Conservation (phyloP, 805 yeast genomes). For the Candida hungchunana region DNA sequence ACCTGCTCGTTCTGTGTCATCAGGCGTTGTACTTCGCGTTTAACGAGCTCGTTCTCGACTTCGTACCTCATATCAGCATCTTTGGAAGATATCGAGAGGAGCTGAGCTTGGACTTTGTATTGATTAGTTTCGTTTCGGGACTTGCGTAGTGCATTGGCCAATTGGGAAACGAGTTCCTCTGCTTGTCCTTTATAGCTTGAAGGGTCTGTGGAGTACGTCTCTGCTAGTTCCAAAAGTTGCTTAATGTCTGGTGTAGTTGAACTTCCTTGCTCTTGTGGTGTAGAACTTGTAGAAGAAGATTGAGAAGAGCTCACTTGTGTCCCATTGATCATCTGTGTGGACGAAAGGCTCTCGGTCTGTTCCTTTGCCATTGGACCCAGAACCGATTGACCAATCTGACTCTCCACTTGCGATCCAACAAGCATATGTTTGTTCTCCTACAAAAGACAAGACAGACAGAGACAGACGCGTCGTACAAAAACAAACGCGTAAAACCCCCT, state of each 20-base stretch:
- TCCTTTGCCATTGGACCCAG: too few species aligned
- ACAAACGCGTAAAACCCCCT: too few species aligned
- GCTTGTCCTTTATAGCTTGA: constrained; percentile 5
- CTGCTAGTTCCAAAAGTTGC: not conserved
- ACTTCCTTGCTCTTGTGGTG: too few species aligned
- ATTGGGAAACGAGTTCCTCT: constrained; percentile 15
- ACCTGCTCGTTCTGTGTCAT: constrained; percentile 29
- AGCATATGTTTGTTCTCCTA: too few species aligned
- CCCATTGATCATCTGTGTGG: too few species aligned
- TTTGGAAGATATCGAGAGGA: constrained; percentile 38
- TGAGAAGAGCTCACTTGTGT: constrained; percentile 12
- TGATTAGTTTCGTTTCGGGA: constrained; percentile 30
- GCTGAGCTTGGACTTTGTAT: constrained; percentile 33
- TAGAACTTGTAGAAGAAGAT: constrained; percentile 5
- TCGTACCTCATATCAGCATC: constrained; percentile 43
- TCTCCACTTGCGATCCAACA: too few species aligned
- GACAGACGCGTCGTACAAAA: too few species aligned
- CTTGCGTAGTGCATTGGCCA: constrained; percentile 22
- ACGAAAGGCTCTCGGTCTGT: too few species aligned
- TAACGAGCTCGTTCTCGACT: constrained; percentile 42
- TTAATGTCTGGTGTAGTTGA: not conserved
- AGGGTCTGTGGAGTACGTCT: not conserved
- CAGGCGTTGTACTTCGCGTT: constrained; percentile 43
- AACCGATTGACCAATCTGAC: too few species aligned
- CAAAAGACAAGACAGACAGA: too few species aligned